A percentile compares a stretch with the other conserved stretches of the same genome.
These are phyloP conservation scores for Ceratobasidium sp. DNA, from an alignment of 1,284 basidiomycete species.

Conservation along the genomic window DNA sequence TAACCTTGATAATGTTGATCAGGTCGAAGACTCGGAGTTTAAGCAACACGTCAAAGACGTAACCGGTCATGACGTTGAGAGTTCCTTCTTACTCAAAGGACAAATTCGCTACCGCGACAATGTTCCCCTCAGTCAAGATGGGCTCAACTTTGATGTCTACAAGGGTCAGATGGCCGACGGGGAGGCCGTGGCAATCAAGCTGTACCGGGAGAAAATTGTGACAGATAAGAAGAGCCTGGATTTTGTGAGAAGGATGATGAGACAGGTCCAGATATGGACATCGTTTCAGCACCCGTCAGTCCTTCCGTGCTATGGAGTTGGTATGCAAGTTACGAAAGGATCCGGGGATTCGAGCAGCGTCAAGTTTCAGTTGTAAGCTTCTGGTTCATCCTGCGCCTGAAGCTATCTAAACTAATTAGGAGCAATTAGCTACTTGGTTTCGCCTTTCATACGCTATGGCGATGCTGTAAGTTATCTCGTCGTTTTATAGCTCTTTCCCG, in stretches of 20 bases:
- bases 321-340: conserved; percentile 26
- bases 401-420: background rate
- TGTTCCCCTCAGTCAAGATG: background rate
- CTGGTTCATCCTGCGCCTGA: background rate
- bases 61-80: conserved; percentile 1
- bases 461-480: conserved; percentile 9
- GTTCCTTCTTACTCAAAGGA: conserved; percentile 15
- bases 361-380: conserved; percentile 35
- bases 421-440: conserved; percentile 23
- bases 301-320: conserved; percentile 24
- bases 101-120: conserved; percentile 19
- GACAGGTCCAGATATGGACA: conserved; percentile 30
- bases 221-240: conserved; percentile 7
- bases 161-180: conserved; percentile 1
- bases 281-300: conserved; percentile 30
- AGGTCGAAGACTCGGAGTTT: background rate
- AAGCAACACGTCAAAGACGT: conserved; percentile 5
- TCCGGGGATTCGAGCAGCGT: background rate
- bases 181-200: conserved; percentile 32
- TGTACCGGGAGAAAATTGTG: conserved; percentile 15
- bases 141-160: conserved; percentile 23
- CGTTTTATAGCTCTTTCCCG: no score
- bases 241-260: conserved; percentile 34
- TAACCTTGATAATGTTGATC: background rate
- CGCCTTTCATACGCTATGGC: conserved; percentile 19